Base-by-base conservation (phyloP, 129 eudicot species). In the Scalesia atractyloides region DNA sequence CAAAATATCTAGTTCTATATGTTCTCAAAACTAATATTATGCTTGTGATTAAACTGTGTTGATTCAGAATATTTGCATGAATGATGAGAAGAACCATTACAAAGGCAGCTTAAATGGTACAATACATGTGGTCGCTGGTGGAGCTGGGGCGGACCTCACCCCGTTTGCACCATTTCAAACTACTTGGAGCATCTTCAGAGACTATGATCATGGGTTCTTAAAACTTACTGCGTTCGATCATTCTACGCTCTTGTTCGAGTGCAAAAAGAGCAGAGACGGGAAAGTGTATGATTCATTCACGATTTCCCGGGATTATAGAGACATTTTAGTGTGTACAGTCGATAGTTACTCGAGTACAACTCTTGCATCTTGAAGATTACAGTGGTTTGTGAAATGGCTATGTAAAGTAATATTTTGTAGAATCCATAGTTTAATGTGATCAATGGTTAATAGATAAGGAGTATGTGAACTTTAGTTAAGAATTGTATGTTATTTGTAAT, bases 151-250 rank as follows among this genome's bases (percentile, higher is more conserved):
- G 9, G 66, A 77, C 74, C 82, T 90, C 41, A 43, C 93, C 2
- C 68, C 81, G 7, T 87, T 90, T 57, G 56, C 84, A 19, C 51
- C 80, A 9, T 34, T 81, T 7, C 59, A 78, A 18, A 78, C 97
- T 48, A 48, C 59, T 18, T 90, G 91, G 94, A 90, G 96, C 47
- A 36, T 90, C 26, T 86, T 63, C 77, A 73, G 80, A 78, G 96
- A 90, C 75, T 72, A 77, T 7, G 96, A 90, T 71, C 81, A 77
- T 20, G 96, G 93, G 15, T 90, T 82, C 68, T 74, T 85, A 10
- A 86, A 90, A 71, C 84, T 90, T 64, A 90, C 96, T 12, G 90
- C 93, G 49, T 90, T 69, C 76, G 73, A 90, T 70, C 90, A 87
- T 70, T 85, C 92, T 20, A 73, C 64, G 9, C 74, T 90, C 69